These are phyloP conservation scores for Piromyces finnis DNA, from an alignment of 192 early-diverging fungal genomes.

Conservation along the genomic window DNA sequence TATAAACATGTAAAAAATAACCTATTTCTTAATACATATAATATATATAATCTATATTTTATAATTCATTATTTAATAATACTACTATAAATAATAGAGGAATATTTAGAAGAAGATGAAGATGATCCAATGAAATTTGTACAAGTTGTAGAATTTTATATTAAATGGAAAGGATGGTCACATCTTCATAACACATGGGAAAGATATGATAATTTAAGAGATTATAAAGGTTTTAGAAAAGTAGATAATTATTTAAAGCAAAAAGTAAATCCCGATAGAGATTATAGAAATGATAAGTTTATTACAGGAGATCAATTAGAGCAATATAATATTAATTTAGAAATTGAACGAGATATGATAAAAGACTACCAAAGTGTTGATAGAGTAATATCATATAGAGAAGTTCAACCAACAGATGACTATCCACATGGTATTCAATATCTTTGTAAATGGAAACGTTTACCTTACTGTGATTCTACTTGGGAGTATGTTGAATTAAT, in stretches of 20 bases:
- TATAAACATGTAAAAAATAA: no score
- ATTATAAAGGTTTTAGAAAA: slow-evolving; percentile 73
- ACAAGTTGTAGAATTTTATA: slow-evolving; percentile 33
- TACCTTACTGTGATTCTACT: slow-evolving; percentile 74
- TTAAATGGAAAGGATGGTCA: slow-evolving; percentile 88
- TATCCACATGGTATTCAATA: slow-evolving; percentile 52
- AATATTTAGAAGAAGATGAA: slow-evolving; percentile 1
- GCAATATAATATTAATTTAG: slow-evolving; percentile 62
- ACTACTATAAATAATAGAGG: not conserved
- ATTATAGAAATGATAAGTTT: slow-evolving; percentile 39
- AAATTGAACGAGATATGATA: slow-evolving; percentile 59
- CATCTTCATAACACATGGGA: slow-evolving; percentile 90
- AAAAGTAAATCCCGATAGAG: slow-evolving; percentile 34
- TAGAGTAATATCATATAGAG: slow-evolving; percentile 60
- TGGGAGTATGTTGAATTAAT: slow-evolving; percentile 72
- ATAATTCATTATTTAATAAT: no score
- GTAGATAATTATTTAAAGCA: slow-evolving; percentile 68
- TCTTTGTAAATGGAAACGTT: slow-evolving; percentile 77
- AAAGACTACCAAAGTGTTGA: slow-evolving; percentile 78
- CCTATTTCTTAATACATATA: no score
- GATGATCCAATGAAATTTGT: not conserved
- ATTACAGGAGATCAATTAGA: slow-evolving; percentile 77
- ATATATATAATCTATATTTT: no score
- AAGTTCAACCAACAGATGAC: slow-evolving; percentile 9
- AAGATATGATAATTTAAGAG: slow-evolving; percentile 34